Evolutionary conservation across 345 rosid genomes (phyloP).

Genomic region (Mallotus nudiflorus): DNA sequence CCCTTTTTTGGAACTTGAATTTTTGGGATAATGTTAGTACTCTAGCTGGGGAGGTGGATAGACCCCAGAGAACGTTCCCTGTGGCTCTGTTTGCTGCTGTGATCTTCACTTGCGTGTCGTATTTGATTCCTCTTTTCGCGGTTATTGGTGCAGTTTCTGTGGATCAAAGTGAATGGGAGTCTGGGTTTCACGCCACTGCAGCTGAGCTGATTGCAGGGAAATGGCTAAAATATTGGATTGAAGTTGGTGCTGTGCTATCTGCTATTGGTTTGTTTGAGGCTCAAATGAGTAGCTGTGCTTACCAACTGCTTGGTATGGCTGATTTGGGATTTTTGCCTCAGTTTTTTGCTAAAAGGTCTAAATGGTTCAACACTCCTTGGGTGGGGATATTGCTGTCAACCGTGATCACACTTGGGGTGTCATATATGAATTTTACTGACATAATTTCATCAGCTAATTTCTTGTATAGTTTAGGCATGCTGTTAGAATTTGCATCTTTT

Average conservation of each 20-base stretch:
- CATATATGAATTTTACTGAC: conserved; percentile 52
- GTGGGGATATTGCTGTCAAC: conserved; percentile 59
- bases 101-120: conserved; percentile 75
- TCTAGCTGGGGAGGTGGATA: conserved; percentile 77
- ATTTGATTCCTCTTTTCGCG: conserved; percentile 76
- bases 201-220: conserved; percentile 74
- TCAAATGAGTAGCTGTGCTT: conserved; percentile 72
- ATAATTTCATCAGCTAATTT: conserved; percentile 67
- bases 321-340: conserved; percentile 59
- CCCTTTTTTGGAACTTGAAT: conserved; percentile 91
- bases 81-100: conserved; percentile 62
- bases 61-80: conserved; percentile 70
- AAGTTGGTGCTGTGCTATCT: conserved; percentile 69
- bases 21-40: conserved; percentile 94
- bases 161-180: conserved; percentile 57
- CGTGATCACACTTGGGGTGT: conserved; percentile 47
- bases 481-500: conserved; percentile 68
- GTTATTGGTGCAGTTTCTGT: conserved; percentile 66
- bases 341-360: conserved; percentile 50
- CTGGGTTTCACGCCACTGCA: conserved; percentile 72
- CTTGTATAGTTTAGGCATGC: conserved; percentile 75
- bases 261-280: conserved; percentile 79
- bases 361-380: conserved; percentile 81
- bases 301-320: conserved; percentile 82
- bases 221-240: conserved; percentile 77